Evolutionary conservation across 345 rosid genomes (phyloP), one percentile per base, ranked within the genome.

Genomic region (Chamaenerion angustifolium): DNA sequence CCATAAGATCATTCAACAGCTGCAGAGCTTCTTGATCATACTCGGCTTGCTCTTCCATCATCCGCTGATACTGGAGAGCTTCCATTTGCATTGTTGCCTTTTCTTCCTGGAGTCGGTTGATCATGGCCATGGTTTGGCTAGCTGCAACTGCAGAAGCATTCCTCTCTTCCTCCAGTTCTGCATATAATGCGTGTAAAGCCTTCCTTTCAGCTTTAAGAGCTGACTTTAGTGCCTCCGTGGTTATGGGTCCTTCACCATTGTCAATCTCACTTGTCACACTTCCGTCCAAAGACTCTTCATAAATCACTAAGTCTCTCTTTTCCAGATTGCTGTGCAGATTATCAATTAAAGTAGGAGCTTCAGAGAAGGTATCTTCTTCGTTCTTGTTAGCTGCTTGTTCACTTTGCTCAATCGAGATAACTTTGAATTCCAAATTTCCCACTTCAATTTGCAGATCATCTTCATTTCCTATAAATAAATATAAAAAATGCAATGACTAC

Each of bases 21-120:
- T 82, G 95, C 77, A 88, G 61, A 9, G 96, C 99, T 75, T 93
- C 96, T 65, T 93, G 99, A 54, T 93, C 99, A 11, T 85, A 93
- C 60, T 88, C 96, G 0, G 94, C 66, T 51, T 88, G 96, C 58
- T 93, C 99, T 47, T 93, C 99, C 99, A 93, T 93, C 96, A 93
- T 88, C 56, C 99, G 72, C 70, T 93, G 95, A 37, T 93, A 93
- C 68, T 93, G 99, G 64, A 88, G 64, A 13, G 96, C 99, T 59
- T 93, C 99, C 99, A 93, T 93, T 79, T 88, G 96, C 96, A 88
- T 81, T 11, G 95, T 94, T 0, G 99, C 94, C 64, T 85, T 93
- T 75, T 93, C 96, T 60, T 93, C 99, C 51, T 93, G 99, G 53
- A 93, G 84, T 61, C 96, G 72, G 46, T 88, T 93, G 56, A 93